Conservation (phyloP, 2,329 filamentous ascomycete species). For the Botryosphaeria dothidea region DNA sequence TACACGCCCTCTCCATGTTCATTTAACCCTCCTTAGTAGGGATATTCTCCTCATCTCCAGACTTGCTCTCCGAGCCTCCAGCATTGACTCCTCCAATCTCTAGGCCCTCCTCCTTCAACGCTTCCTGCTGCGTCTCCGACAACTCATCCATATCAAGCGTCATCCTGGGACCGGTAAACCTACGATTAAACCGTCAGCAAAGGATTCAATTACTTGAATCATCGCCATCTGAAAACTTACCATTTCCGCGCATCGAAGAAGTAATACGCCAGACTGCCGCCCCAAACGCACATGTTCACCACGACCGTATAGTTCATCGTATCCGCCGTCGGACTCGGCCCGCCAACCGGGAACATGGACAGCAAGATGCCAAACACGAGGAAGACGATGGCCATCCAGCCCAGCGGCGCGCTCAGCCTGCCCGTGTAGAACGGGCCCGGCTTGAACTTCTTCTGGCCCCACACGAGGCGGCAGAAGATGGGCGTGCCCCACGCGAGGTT, state of each 20-base stretch:
- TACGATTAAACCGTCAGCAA: constrained; percentile 29
- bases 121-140: constrained; percentile 28
- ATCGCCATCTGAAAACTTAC: constrained; percentile 23
- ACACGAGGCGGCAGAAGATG: constrained; percentile 59
- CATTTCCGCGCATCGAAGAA: constrained; percentile 58
- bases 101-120: constrained; percentile 24
- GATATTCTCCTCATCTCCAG: not conserved
- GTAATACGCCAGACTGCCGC: constrained; percentile 58
- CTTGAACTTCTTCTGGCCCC: constrained; percentile 59
- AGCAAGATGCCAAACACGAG: constrained; percentile 57
- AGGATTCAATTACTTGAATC: not conserved
- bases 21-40: not conserved
- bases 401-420: constrained; percentile 53
- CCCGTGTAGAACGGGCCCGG: constrained; percentile 64
- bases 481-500: constrained; percentile 62
- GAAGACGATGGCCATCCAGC: constrained; percentile 56
- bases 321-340: constrained; percentile 52
- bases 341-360: constrained; percentile 60
- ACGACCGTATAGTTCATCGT: constrained; percentile 66
- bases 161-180: constrained; percentile 57
- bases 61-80: not conserved
- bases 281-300: constrained; percentile 61
- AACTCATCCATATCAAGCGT: constrained; percentile 47
- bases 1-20: no score
- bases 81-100: constrained; percentile 23